These are phyloP conservation scores for Coemansia nantahalensis DNA, from an alignment of 192 early-diverging fungal species.

Conservation along the genomic window DNA sequence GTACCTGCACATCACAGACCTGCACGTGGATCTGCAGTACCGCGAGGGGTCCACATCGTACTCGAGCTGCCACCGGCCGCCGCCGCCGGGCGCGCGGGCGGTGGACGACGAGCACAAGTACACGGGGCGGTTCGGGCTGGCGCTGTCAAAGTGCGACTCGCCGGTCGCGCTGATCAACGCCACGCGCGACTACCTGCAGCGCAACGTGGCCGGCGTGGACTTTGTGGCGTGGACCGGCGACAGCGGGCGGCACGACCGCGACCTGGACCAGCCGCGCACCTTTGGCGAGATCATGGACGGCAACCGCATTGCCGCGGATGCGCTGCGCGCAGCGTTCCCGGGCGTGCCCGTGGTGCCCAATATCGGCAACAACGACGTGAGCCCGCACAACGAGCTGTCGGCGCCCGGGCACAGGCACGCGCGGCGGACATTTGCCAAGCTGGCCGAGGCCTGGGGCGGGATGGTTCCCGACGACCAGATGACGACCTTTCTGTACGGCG, in stretches of 20 bases:
- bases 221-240: constrained; percentile 76
- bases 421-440: constrained; percentile 48
- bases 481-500: constrained; percentile 61
- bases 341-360: constrained; percentile 28
- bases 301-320: constrained; percentile 51
- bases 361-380: constrained; percentile 70
- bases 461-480: constrained; percentile 64
- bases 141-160: constrained; percentile 61
- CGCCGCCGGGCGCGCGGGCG: constrained; percentile 5
- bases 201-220: constrained; percentile 52
- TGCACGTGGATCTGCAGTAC: constrained; percentile 67
- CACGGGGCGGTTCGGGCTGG: constrained; percentile 57
- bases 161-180: constrained; percentile 55
- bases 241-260: constrained; percentile 69
- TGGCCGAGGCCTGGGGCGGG: constrained; percentile 56
- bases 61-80: constrained; percentile 57
- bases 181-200: constrained; percentile 56
- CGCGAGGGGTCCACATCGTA: constrained; percentile 49
- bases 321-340: constrained; percentile 52
- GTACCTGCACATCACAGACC: constrained; percentile 71
- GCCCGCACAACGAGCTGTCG: constrained; percentile 65
- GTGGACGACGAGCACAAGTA: constrained; percentile 18
- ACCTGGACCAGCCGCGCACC: constrained; percentile 60
- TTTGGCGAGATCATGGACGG: constrained; percentile 60
- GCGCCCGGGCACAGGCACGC: constrained; percentile 49